phyloP scores from a whole-genome alignment of 257 asterid genomes.

The Perilla frutescens region DNA sequence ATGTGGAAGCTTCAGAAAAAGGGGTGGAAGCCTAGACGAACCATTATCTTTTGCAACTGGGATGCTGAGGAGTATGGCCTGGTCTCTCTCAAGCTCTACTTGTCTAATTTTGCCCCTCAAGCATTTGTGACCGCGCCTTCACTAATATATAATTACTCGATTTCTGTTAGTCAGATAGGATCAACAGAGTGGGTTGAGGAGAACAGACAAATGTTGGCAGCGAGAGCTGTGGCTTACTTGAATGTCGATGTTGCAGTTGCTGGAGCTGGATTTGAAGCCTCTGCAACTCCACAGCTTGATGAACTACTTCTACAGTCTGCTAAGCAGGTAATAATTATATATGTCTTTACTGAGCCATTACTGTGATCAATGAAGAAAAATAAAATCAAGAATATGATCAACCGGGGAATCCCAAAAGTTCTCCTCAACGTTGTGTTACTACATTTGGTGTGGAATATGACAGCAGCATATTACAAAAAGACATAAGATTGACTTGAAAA shows the following conservation, averaged over 20 bases:
- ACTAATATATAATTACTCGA: background rate
- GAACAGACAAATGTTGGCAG: slow-evolving; percentile 71
- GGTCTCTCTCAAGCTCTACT: slow-evolving; percentile 53
- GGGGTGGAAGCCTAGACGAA: slow-evolving; percentile 83
- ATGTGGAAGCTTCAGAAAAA: slow-evolving; percentile 58
- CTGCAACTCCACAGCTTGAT: slow-evolving; percentile 91
- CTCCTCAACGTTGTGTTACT: too few relatives aligned
- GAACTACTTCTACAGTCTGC: slow-evolving; percentile 62
- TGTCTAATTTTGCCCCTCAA: slow-evolving; percentile 13
- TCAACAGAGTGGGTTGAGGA: slow-evolving; percentile 96
- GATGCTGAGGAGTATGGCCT: slow-evolving; percentile 94
- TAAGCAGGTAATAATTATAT: slow-evolving; percentile 57
- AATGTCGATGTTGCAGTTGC: slow-evolving; percentile 79
- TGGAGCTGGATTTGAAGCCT: slow-evolving; percentile 66
- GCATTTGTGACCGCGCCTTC: background rate
- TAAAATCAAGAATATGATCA: background rate
- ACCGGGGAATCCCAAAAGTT: background rate
- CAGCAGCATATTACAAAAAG: background rate
- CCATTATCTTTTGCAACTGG: slow-evolving; percentile 84
- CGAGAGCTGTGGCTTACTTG: slow-evolving; percentile 79
- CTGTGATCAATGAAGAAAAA: background rate
- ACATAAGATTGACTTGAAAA: background rate
- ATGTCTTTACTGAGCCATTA: slow-evolving; percentile 16
- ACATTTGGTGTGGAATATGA: too few relatives aligned
- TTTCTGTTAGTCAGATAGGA: slow-evolving; percentile 60